These are phyloP conservation scores for Metrosideros polymorpha DNA, from an alignment of 441 rosid species.

Conservation along the genomic window DNA sequence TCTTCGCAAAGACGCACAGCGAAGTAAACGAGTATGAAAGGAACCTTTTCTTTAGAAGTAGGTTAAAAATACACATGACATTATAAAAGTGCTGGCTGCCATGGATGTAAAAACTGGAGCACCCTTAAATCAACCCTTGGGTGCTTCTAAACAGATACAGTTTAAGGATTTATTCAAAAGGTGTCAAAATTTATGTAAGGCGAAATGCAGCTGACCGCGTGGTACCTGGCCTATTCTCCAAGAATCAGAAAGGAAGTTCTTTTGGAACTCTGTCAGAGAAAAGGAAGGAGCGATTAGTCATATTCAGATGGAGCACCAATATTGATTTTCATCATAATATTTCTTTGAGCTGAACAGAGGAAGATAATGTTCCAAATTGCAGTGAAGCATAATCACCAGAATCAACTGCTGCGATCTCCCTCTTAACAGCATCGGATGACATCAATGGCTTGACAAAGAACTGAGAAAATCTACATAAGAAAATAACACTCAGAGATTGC, in stretches of 20 bases:
- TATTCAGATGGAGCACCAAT: background rate
- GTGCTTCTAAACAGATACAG: background rate
- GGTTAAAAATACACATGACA: background rate
- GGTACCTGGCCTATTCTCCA: constrained; percentile 85
- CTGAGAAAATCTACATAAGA: constrained; percentile 60
- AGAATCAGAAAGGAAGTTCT: constrained; percentile 70
- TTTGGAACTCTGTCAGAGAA: constrained; percentile 62
- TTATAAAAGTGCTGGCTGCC: background rate
- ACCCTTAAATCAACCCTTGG: background rate
- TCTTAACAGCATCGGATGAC: constrained; percentile 85
- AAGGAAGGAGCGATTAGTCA: background rate
- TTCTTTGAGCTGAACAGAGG: background rate
- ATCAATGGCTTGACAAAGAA: constrained; percentile 88
- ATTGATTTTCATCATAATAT: background rate
- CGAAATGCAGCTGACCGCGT: background rate
- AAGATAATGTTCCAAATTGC: background rate
- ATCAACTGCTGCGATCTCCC: constrained; percentile 89
- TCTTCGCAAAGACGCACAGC: background rate
- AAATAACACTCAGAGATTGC: background rate
- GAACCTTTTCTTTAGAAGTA: background rate
- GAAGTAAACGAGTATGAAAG: background rate
- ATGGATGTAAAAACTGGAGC: background rate
- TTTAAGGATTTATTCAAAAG: background rate
- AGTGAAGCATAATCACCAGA: constrained; percentile 40
- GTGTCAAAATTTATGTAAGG: background rate